Percentiles rank a stretch among this genome's conserved stretches.
These are phyloP conservation scores for Creolimax fragrantissima DNA, from an alignment of 78 protist genomes.

Conservation along the genomic window DNA sequence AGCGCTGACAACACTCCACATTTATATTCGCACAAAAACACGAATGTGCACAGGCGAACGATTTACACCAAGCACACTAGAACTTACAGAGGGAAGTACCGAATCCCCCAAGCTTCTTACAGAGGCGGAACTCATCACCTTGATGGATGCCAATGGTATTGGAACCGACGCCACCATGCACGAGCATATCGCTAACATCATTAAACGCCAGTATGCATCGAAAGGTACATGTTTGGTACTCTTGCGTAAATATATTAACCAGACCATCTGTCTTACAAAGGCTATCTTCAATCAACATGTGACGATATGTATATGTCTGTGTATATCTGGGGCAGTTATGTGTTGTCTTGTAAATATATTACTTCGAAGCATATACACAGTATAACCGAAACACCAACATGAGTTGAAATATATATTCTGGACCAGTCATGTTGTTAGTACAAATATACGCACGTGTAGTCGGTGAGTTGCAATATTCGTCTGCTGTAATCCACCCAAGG, in stretches of 20 bases:
- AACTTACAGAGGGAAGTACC: slow-evolving; percentile 65
- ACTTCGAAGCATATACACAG: background rate
- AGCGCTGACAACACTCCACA: too few relatives aligned
- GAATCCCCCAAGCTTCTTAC: slow-evolving; percentile 80
- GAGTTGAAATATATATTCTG: too few relatives aligned
- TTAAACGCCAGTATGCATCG: slow-evolving; percentile 68
- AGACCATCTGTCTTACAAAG: background rate
- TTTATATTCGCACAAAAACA: too few relatives aligned
- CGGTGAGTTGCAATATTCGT: too few relatives aligned
- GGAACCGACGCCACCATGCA: slow-evolving; percentile 99
- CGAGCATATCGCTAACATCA: slow-evolving; percentile 82
- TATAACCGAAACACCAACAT: background rate
- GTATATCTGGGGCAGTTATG: background rate
- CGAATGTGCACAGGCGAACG: background rate
- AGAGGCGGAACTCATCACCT: slow-evolving; percentile 86
- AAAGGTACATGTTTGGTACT: background rate
- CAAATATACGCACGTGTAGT: too few relatives aligned
- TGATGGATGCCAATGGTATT: slow-evolving; percentile 90
- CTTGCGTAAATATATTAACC: background rate
- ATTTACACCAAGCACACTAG: slow-evolving; percentile 19
- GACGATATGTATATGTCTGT: background rate
- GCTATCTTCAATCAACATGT: background rate
- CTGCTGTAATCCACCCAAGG: too few relatives aligned
- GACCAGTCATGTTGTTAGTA: too few relatives aligned
- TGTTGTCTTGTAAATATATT: background rate